Evolutionary conservation across 2,329 filamentous ascomycete genomes (phyloP).

Genomic region (Alternaria novae-zelandiae): DNA sequence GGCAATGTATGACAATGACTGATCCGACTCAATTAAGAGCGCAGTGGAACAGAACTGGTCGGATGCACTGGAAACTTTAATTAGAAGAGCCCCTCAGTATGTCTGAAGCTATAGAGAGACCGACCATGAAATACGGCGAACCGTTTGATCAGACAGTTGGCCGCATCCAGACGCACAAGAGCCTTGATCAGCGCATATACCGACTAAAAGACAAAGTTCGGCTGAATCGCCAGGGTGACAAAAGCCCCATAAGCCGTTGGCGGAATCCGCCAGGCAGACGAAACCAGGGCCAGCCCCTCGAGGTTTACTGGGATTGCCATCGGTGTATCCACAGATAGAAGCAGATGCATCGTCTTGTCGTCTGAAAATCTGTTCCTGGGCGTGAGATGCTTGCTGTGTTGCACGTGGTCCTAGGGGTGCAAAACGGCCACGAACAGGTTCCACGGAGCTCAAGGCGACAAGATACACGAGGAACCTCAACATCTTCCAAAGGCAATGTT

Average conservation of each 20-base stretch:
- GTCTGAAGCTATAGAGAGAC: background rate
- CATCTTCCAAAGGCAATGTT: background rate
- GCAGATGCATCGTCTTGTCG: slow-evolving; percentile 3
- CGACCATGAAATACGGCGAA: slow-evolving; percentile 21
- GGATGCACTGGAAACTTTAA: slow-evolving; percentile 1
- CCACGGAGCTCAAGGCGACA: background rate
- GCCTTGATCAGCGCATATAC: slow-evolving; percentile 20
- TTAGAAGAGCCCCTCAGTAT: background rate
- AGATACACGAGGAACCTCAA: background rate
- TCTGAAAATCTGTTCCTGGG: background rate
- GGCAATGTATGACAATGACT: slow-evolving; percentile 22
- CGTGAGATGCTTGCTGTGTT: background rate
- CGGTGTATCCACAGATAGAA: slow-evolving; percentile 19
- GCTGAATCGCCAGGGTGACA: slow-evolving; percentile 20
- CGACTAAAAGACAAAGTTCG: slow-evolving; percentile 18
- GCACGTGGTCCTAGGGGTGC: background rate
- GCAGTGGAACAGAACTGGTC: slow-evolving; percentile 18
- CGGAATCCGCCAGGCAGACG: slow-evolving; percentile 19
- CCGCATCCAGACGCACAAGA: slow-evolving; percentile 22
- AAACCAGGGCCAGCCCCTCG: slow-evolving; percentile 8
- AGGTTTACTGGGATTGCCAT: slow-evolving; percentile 13
- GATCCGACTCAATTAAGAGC: slow-evolving; percentile 16
- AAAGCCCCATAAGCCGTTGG: slow-evolving; percentile 25
- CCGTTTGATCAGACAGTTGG: slow-evolving; percentile 9
- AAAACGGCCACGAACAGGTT: background rate